Conservation (phyloP, 2,329 filamentous ascomycete species). For the Alternaria dauci region DNA sequence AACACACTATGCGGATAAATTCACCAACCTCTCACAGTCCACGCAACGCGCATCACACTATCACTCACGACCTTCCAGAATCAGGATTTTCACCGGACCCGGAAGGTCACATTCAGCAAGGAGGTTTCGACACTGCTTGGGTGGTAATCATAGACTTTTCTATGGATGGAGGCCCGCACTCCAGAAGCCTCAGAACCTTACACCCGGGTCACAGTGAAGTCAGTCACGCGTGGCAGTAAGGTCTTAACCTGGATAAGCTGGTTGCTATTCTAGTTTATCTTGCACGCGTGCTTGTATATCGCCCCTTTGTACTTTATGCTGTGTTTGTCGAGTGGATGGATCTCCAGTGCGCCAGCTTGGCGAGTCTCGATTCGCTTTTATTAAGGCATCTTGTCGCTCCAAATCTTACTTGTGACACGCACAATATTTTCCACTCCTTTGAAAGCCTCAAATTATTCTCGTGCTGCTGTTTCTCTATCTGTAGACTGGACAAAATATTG, state of each 20-base stretch:
- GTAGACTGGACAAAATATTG: background rate
- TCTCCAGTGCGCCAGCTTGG: constrained; percentile 36
- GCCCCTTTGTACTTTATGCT: constrained; percentile 25
- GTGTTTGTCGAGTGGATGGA: constrained; percentile 33
- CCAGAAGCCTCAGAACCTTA: constrained; percentile 22
- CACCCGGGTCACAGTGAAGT: constrained; percentile 29
- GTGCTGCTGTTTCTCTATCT: background rate
- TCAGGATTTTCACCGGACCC: constrained; percentile 21
- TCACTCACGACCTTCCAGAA: constrained; percentile 32
- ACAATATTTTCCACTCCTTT: background rate
- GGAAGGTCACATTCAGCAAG: constrained; percentile 20
- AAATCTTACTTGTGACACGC: constrained; percentile 18
- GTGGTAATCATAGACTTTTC: constrained; percentile 31
- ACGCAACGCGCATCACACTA: constrained; percentile 21
- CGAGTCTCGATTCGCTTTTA: constrained; percentile 27
- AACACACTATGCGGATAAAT: constrained; percentile 46
- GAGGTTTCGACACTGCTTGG: constrained; percentile 15
- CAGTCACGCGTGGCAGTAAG: constrained; percentile 39
- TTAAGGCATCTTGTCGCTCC: constrained; percentile 33
- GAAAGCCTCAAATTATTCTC: too few relatives aligned
- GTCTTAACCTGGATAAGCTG: constrained; percentile 22
- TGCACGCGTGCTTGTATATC: constrained; percentile 38
- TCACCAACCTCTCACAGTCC: constrained; percentile 28
- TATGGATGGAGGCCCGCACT: constrained; percentile 15
- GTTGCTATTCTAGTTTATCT: constrained; percentile 34